These are phyloP conservation scores for Crithidia expoeki DNA, from an alignment of 208 protist genomes.

Conservation along the genomic window DNA sequence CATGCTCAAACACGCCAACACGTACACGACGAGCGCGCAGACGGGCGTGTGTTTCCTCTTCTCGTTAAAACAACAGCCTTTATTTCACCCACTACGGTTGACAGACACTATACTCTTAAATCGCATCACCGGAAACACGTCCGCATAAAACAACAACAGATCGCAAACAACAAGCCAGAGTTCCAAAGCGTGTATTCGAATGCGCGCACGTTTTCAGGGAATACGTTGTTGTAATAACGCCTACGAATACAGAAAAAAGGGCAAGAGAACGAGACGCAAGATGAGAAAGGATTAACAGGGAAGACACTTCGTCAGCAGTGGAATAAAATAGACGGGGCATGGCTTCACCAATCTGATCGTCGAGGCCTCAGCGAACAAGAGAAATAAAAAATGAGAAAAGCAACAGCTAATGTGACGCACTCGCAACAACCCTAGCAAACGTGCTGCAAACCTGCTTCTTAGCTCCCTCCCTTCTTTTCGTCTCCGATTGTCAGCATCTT, in stretches of 20 bases:
- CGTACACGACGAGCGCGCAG: neutral
- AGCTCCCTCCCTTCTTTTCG: conserved; percentile 2
- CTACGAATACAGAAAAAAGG: neutral
- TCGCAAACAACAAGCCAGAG: neutral
- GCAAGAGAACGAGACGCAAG: neutral
- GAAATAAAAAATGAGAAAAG: conserved; percentile 1
- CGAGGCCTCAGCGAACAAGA: neutral
- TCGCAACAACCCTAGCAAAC: no score
- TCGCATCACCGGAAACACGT: neutral
- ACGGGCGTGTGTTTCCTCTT: neutral
- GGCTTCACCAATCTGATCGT: no score
- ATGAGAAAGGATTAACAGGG: neutral
- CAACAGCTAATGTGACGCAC: no score
- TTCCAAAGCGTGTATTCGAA: no score
- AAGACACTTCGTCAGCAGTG: neutral
- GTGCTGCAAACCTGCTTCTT: neutral
- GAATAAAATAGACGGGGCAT: no score
- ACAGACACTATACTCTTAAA: neutral
- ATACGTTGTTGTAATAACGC: no score
- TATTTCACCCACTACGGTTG: no score
- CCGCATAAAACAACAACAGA: neutral
- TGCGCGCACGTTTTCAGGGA: no score
- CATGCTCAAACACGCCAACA: neutral
- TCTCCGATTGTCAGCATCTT: neutral
- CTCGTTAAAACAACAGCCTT: no score